phyloP scores from a whole-genome alignment of 768 basidiomycete species.

The Mycena galopus region DNA sequence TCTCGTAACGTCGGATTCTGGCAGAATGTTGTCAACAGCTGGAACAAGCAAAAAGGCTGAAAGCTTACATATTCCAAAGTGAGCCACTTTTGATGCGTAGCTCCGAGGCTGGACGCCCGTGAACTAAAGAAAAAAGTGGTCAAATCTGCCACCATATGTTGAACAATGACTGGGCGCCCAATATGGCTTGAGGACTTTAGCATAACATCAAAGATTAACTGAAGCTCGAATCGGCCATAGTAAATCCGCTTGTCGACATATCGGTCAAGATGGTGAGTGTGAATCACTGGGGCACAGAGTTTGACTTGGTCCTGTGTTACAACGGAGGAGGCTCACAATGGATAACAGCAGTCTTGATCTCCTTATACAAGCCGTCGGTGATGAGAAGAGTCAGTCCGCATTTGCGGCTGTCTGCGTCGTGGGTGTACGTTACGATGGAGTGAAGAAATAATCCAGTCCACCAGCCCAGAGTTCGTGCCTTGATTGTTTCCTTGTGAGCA shows the following conservation, averaged over 20 bases:
- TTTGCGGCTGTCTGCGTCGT: not conserved
- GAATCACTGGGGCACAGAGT: not conserved
- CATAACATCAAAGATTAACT: not conserved
- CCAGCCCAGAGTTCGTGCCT: not conserved
- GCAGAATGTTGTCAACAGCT: not conserved
- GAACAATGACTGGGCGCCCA: not conserved
- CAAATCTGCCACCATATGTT: not conserved
- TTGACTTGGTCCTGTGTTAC: not conserved
- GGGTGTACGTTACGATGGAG: not conserved
- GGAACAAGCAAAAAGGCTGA: not conserved
- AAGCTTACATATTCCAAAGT: not conserved
- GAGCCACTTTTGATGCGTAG: not conserved
- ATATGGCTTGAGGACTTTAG: not conserved
- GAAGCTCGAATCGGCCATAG: not conserved
- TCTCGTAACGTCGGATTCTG: not conserved
- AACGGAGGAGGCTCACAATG: not conserved
- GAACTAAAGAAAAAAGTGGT: not conserved
- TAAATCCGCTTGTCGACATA: not conserved
- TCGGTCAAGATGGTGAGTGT: not conserved
- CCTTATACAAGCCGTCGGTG: not conserved
- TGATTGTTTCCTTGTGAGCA: not conserved
- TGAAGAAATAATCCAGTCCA: not conserved
- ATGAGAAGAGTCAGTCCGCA: conserved; percentile 4
- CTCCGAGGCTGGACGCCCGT: not conserved
- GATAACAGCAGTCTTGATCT: not conserved